phyloP scores from a whole-genome alignment of 1,139 yeast species.

The Magnusiomyces fungicola region DNA sequence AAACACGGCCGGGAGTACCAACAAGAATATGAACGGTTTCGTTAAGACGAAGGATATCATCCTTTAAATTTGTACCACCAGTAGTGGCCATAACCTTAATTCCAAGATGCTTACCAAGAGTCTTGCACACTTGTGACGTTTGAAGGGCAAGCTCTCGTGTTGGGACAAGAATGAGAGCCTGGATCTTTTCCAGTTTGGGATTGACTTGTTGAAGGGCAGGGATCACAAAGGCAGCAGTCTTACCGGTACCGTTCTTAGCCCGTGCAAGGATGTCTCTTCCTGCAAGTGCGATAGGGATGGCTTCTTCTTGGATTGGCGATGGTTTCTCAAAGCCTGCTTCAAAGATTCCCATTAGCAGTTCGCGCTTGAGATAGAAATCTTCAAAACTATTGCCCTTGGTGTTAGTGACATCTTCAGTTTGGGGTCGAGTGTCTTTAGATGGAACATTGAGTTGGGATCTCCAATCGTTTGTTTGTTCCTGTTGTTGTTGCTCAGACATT shows the following conservation, averaged over 20 bases:
- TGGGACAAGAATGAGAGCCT: conserved; percentile 83
- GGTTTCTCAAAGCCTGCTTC: conserved; percentile 99
- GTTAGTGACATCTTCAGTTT: conserved; percentile 90
- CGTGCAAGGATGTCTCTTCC: conserved; percentile 96
- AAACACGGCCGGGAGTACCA: conserved; percentile 95
- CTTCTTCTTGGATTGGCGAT: conserved; percentile 96
- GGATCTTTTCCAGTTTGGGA: conserved; percentile 78
- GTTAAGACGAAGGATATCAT: conserved; percentile 85
- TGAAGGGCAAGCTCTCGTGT: conserved; percentile 95
- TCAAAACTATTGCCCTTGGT: conserved; percentile 91
- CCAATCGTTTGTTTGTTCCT: conserved; percentile 43
- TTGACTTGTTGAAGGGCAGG: conserved; percentile 80
- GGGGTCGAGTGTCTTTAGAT: conserved; percentile 80
- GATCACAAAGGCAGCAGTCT: conserved; percentile 91
- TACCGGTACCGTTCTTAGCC: conserved; percentile 98
- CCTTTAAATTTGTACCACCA: conserved; percentile 93
- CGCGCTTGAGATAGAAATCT: conserved; percentile 85
- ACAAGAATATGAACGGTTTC: conserved; percentile 90
- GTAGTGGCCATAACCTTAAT: conserved; percentile 96
- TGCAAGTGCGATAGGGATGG: conserved; percentile 90
- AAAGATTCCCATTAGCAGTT: conserved; percentile 93
- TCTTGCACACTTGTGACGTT: conserved; percentile 94
- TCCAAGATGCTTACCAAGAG: conserved; percentile 92
- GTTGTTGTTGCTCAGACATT: no score
- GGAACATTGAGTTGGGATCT: conserved; percentile 70